Percentiles rank a stretch among this genome's conserved stretches.
Conservation (phyloP, 2,329 filamentous ascomycete species). For the Hypoxylon sp. region DNA sequence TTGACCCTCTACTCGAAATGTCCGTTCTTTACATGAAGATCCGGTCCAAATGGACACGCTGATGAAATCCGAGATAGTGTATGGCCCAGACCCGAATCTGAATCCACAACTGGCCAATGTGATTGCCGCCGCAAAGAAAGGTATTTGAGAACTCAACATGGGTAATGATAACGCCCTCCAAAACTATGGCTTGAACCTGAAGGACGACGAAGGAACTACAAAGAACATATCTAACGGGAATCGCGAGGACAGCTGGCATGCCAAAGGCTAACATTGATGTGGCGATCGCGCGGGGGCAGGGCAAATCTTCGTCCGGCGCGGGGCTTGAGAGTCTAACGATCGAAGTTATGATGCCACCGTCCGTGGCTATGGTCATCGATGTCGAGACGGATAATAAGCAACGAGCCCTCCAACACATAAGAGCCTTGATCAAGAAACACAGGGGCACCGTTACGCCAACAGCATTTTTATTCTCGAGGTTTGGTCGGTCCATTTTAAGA, state of each 20-base stretch:
- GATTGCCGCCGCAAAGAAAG: constrained; percentile 84
- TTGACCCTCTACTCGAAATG: constrained; percentile 83
- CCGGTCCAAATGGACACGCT: constrained; percentile 26
- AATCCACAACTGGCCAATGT: constrained; percentile 84
- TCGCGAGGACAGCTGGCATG: constrained; percentile 71
- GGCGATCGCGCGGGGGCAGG: constrained; percentile 90
- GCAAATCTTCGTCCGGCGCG: constrained; percentile 80
- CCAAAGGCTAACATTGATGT: constrained; percentile 88
- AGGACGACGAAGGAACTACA: constrained; percentile 35
- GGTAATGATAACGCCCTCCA: constrained; percentile 31
- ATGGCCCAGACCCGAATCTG: constrained; percentile 78
- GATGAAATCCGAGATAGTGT: constrained; percentile 66
- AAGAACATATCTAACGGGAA: constrained; percentile 32
- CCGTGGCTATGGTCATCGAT: constrained; percentile 85
- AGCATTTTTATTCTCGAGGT: constrained; percentile 87
- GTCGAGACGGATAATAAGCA: constrained; percentile 86
- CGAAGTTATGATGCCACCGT: constrained; percentile 84
- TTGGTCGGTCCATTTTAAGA: constrained; percentile 78
- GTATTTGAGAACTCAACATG: constrained; percentile 55
- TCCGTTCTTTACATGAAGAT: constrained; percentile 58
- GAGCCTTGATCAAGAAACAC: constrained; percentile 77
- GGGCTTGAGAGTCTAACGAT: constrained; percentile 83
- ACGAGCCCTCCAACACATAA: constrained; percentile 80
- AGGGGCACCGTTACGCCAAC: constrained; percentile 81
- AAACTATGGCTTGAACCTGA: constrained; percentile 39